Evolutionary conservation across 495 filamentous ascomycete species (phyloP), one percentile per base, ranked within the genome.

Genomic region (Amphirosellinia nigrospora): DNA sequence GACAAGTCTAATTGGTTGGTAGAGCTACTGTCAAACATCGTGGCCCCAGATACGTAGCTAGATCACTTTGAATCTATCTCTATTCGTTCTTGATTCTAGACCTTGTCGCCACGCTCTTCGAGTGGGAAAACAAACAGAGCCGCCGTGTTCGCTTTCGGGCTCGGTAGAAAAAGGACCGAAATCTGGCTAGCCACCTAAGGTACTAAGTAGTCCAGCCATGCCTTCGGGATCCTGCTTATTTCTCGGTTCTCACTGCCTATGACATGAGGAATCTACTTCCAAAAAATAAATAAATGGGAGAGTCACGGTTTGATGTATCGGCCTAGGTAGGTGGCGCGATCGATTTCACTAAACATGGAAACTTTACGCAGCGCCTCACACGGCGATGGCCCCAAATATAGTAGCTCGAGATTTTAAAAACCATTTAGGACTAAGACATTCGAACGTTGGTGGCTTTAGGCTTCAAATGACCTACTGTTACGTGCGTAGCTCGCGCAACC

Each of bases 401-500:
- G 59, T 15, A 39, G 13, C 30, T 64, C 55, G 50, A 38, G 46
- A 64, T 58, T 13, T 61, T 66, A 63, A 46, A 46, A 53, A 53
- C 48, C 61, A 66, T 46, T 59, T 52, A 67, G 28, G 60, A 9
- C 68, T 76, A 70, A 78, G 69, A 78, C 76, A 78, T 71, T 52
- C 32, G 23, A 61, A 72, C 69, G 74, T 68, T 66, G 45, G 69
- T 76, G 74, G 72, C 74, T 76, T 73, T 58, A 68, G 74, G 68
- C 72, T 78, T 73, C 52, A 71, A 71, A 69, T 74, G 70, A 72
- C 73, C 70, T 69, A 43, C 67, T 70, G 58, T 67, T 78, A 78
- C 74, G 76, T 73, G 70, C 75, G 75, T 77, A 77, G 68, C 73
- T 74, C 72, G 75, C 74, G 72, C 67, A 70, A 71, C 67, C 52